Evolutionary conservation across 768 basidiomycete species (phyloP), one percentile per base, ranked within the genome.

Genomic region (Hericium rajendrae): DNA sequence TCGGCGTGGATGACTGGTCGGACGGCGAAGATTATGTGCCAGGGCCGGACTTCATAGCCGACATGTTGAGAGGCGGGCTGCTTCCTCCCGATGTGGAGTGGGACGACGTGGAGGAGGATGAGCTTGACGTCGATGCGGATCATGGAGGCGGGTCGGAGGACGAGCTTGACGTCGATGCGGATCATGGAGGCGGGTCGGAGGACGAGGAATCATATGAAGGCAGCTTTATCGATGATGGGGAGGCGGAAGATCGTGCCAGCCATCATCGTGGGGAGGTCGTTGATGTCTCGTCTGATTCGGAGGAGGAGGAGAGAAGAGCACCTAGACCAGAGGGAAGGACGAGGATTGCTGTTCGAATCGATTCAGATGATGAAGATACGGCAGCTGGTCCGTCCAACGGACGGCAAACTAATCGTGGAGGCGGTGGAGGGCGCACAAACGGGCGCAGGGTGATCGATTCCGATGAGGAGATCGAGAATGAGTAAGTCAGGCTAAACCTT

Each of bases 211-310:
- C 38, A 6, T 82, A 80, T 52, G 78, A 78, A 58, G 73, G 74
- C 60, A 80, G 80, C 65, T 83, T 83, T 62, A 82, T 84, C 52
- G 80, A 82, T 43, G 81, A 83, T 46, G 71, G 38, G 51, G 60
- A 57, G n/a, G 50, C 51, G 15, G 39, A 38, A 3, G 53, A 43
- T 38, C 18, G 55, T 38, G 32, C 52, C 28, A 48, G 53, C 28
- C 28, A 32, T 32, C 28, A 32, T 32, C 28, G 28, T 32, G 28
- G 28, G 28, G 28, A 32, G 28, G 28, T 32, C 28, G 28, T 32
- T 4, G 28, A 32, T 32, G 8, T 32, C 28, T 32, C 28, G 28
- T 32, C 28, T 32, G 28, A 32, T 32, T 32, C 28, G 4, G 28
- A 32, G 28, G 28, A 32, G 28, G 28, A 32, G 28, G 28, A 2